phyloP scores from a whole-genome alignment of 495 filamentous ascomycete species.

The Podospora pseudopauciseta region DNA sequence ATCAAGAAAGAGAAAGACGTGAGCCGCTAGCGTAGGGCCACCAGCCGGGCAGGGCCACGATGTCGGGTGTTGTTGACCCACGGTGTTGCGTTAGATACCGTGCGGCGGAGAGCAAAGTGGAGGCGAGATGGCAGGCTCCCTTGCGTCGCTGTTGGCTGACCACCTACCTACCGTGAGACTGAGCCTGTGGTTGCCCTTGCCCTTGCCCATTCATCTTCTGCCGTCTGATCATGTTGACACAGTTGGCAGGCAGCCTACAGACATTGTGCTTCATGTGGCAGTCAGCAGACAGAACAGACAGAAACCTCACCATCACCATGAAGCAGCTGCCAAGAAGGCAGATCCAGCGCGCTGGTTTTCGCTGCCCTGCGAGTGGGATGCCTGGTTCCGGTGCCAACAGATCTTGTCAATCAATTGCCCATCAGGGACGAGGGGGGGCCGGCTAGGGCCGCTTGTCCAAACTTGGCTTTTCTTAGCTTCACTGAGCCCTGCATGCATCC shows the following conservation, averaged over 20 bases:
- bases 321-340: neutral
- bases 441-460: neutral
- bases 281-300: neutral
- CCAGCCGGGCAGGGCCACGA: neutral
- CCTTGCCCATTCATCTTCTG: neutral
- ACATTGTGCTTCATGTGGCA: neutral
- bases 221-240: too few relatives aligned
- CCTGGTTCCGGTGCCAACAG: neutral
- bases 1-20: neutral
- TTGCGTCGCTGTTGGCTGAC: neutral
- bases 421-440: neutral
- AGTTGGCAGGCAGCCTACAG: neutral
- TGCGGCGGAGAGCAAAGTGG: neutral
- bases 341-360: neutral
- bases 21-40: neutral
- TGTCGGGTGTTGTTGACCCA: neutral
- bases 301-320: neutral
- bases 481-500: slow-evolving; percentile 3
- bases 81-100: neutral
- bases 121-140: neutral
- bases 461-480: slow-evolving; percentile 6
- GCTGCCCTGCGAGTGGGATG: neutral
- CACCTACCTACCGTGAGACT: neutral
- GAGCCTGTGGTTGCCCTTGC: too few relatives aligned
- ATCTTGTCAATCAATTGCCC: neutral